Percentiles rank a stretch among this genome's conserved stretches.
Conservation (phyloP, 148 eudicot genomes). For the Chenopodium quinoa region DNA sequence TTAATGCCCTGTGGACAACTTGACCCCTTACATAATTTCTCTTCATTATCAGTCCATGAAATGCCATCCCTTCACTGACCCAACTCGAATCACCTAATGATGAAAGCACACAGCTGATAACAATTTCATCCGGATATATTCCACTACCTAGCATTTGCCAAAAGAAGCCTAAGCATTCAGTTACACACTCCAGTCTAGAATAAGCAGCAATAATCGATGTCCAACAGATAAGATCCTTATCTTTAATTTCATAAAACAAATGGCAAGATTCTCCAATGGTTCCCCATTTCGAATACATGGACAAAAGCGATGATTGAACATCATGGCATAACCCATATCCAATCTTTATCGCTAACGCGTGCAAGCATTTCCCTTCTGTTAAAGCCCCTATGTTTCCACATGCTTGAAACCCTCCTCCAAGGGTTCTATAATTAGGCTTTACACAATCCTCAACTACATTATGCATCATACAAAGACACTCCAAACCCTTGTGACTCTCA, state of each 20-base stretch:
- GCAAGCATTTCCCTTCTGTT: conserved; percentile 58
- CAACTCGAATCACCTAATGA: conserved; percentile 39
- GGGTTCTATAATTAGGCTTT: conserved; percentile 63
- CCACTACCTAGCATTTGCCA: conserved; percentile 47
- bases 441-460: conserved; percentile 37
- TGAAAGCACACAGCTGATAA: conserved; percentile 55
- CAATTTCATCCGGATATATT: conserved; percentile 52
- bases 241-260: conserved; percentile 43
- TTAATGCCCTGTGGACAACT: conserved; percentile 44
- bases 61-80: conserved; percentile 52
- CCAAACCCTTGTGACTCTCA: conserved; percentile 54
- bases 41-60: conserved; percentile 60
- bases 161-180: conserved; percentile 43
- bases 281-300: conserved; percentile 67
- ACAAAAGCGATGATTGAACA: conserved; percentile 57
- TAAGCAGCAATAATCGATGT: conserved; percentile 56
- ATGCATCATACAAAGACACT: conserved; percentile 54
- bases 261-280: conserved; percentile 38
- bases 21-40: conserved; percentile 37
- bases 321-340: conserved; percentile 35
- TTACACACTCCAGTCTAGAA: conserved; percentile 39
- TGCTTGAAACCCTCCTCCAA: conserved; percentile 73
- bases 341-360: conserved; percentile 50
- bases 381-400: conserved; percentile 56
- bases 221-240: conserved; percentile 67